phyloP scores from a whole-genome alignment of 306 rosid genomes.

The Prunus mira region DNA sequence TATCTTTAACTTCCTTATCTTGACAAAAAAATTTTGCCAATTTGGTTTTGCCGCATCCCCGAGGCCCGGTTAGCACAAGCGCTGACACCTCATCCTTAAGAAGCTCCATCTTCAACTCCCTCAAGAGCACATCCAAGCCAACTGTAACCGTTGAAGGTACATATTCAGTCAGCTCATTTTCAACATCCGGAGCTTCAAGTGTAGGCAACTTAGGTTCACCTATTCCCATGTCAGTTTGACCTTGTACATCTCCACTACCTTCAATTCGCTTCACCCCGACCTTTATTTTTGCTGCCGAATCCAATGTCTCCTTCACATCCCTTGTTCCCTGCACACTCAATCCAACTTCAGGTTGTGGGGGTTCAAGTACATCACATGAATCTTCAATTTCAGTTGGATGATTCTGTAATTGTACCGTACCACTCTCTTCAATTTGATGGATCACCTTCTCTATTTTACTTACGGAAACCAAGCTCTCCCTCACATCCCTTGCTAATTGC shows the following conservation, averaged over 20 bases:
- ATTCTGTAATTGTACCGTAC: neutral
- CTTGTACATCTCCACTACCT: neutral
- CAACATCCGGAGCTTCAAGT: neutral
- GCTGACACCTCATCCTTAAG: neutral
- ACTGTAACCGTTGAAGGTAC: neutral
- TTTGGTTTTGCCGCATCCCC: slow-evolving; percentile 19
- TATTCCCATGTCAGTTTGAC: neutral
- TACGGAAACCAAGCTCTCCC: neutral
- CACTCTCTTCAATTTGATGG: neutral
- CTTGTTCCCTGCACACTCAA: neutral
- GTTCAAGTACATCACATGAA: neutral
- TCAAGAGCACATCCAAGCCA: neutral
- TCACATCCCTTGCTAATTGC: neutral
- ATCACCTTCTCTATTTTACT: neutral
- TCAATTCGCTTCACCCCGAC: neutral
- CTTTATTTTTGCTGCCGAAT: neutral
- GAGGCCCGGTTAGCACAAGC: slow-evolving; percentile 9
- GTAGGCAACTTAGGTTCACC: neutral
- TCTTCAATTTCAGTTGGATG: neutral
- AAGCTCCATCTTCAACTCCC: slow-evolving; percentile 5
- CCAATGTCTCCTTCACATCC: neutral
- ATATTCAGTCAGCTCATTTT: neutral
- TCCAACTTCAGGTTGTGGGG: neutral
- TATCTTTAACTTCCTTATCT: slow-evolving; percentile 5
- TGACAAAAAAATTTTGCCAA: slow-evolving; percentile 3